Evolutionary conservation across 2,329 filamentous ascomycete genomes (phyloP).

Genomic region (Orbilia brochopaga): DNA sequence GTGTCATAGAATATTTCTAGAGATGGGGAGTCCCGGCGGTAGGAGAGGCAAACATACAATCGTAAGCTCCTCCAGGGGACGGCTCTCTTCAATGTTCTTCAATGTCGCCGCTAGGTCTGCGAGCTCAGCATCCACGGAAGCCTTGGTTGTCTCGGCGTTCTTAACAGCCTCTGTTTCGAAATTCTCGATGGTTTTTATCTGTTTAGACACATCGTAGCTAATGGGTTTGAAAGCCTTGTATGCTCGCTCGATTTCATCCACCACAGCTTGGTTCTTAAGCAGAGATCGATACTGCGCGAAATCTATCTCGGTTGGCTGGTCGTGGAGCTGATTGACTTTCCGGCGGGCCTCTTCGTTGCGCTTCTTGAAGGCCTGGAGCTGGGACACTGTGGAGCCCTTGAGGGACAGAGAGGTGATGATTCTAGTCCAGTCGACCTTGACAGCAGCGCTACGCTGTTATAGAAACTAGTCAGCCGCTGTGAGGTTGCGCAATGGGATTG

Average conservation of each 20-base stretch:
- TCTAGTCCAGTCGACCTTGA: conserved; percentile 99
- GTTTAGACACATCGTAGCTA: conserved; percentile 88
- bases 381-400: conserved; percentile 87
- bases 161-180: conserved; percentile 97
- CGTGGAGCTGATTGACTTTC: conserved; percentile 81
- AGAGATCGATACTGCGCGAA: conserved; percentile 88
- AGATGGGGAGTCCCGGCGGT: background rate
- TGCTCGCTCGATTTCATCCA: conserved; percentile 97
- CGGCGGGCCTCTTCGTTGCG: conserved; percentile 98
- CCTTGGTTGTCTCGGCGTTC: conserved; percentile 96
- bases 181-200: conserved; percentile 97
- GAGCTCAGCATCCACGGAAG: conserved; percentile 92
- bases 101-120: conserved; percentile 92
- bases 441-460: conserved; percentile 87
- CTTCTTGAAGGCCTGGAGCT: conserved; percentile 98
- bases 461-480: conserved; percentile 1
- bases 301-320: conserved; percentile 85
- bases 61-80: conserved; percentile 95
- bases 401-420: conserved; percentile 92
- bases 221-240: conserved; percentile 89
- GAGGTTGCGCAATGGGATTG: background rate
- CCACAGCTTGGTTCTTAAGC: conserved; percentile 93
- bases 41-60: conserved; percentile 76
- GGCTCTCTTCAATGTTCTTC: conserved; percentile 94
- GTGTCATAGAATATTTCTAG: background rate